phyloP scores from a whole-genome alignment of 805 yeast species.

The Metschnikowia dekortorum region DNA sequence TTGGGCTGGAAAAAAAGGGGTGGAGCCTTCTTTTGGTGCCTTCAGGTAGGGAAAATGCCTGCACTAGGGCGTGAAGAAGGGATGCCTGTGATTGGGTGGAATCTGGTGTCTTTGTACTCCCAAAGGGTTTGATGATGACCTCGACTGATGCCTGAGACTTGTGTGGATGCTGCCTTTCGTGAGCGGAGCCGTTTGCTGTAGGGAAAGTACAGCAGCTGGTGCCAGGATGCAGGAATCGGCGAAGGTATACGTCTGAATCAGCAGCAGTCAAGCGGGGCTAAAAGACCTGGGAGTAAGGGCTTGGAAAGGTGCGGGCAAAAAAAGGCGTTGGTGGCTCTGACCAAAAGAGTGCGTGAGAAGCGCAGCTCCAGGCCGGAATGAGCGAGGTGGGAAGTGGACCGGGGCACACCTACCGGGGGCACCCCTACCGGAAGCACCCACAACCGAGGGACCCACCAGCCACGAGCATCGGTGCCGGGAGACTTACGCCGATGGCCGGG shows the following conservation, averaged over 20 bases:
- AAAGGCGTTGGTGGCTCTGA: background rate
- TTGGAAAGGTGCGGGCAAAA: background rate
- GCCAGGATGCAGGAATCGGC: background rate
- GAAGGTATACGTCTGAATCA: background rate
- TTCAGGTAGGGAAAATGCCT: no score
- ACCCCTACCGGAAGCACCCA: background rate
- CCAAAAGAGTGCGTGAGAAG: background rate
- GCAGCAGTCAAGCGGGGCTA: background rate
- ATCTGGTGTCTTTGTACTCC: no score
- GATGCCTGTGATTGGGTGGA: no score
- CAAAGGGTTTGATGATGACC: no score
- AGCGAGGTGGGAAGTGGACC: background rate
- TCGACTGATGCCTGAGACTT: no score
- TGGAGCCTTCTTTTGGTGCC: no score
- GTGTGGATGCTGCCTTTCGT: no score
- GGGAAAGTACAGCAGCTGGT: background rate
- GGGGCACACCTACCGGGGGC: background rate
- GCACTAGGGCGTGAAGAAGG: no score
- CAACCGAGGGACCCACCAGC: background rate
- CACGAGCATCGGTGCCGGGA: background rate
- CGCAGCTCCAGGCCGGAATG: conserved; percentile 1
- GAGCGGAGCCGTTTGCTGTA: no score
- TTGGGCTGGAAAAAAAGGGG: no score
- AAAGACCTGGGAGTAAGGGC: background rate
- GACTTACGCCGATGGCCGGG: no score